A percentile compares a stretch with the other conserved stretches of the same genome.
Evolutionary conservation across 2,329 filamentous ascomycete genomes (phyloP).

Genomic region (Ophiocordyceps robertsii): DNA sequence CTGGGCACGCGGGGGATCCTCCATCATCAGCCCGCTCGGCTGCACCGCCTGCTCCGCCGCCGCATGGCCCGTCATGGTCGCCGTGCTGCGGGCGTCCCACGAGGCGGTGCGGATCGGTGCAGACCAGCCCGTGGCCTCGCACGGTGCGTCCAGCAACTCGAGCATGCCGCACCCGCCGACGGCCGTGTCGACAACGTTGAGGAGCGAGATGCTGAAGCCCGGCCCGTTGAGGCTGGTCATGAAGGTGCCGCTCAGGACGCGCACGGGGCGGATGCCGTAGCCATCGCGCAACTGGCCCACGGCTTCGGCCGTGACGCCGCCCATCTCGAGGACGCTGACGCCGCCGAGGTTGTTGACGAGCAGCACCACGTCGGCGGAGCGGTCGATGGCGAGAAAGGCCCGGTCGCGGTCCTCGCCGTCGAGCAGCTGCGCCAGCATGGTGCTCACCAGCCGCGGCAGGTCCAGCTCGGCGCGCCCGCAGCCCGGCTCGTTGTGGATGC

Average conservation of each 20-base stretch:
- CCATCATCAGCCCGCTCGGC: slow-evolving; percentile 36
- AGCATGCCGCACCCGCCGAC: slow-evolving; percentile 47
- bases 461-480: slow-evolving; percentile 37
- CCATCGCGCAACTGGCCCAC: slow-evolving; percentile 43
- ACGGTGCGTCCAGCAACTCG: slow-evolving; percentile 55
- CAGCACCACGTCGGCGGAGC: slow-evolving; percentile 50
- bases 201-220: slow-evolving; percentile 60
- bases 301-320: slow-evolving; percentile 58
- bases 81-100: slow-evolving; percentile 44
- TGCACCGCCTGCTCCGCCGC: slow-evolving; percentile 17
- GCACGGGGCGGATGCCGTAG: slow-evolving; percentile 47
- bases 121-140: slow-evolving; percentile 58
- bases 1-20: slow-evolving; percentile 31
- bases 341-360: slow-evolving; percentile 67
- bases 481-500: slow-evolving; percentile 60
- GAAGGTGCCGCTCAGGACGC: slow-evolving; percentile 56
- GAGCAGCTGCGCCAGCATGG: slow-evolving; percentile 58
- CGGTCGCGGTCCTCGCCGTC: slow-evolving; percentile 53
- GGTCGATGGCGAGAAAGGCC: slow-evolving; percentile 52
- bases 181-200: slow-evolving; percentile 49
- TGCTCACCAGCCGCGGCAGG: slow-evolving; percentile 40
- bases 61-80: slow-evolving; percentile 27
- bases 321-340: slow-evolving; percentile 58
- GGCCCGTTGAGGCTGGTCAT: slow-evolving; percentile 70
- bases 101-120: slow-evolving; percentile 48